Percentiles rank a stretch among this genome's conserved stretches.
These are phyloP conservation scores for Lentinula edodes DNA, from an alignment of 768 basidiomycete species.

Conservation along the genomic window DNA sequence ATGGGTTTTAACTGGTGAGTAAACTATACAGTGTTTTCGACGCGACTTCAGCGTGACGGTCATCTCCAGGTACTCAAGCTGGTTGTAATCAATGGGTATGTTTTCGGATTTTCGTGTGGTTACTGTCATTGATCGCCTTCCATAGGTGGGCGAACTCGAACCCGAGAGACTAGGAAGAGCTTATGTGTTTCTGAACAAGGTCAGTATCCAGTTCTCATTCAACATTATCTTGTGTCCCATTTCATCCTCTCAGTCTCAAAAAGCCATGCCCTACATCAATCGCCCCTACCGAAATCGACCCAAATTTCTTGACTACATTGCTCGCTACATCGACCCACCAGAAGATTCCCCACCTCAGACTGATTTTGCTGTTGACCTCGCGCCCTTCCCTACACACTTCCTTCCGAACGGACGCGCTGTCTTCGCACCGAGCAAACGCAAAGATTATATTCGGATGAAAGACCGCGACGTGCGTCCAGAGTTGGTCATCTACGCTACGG, in stretches of 20 bases:
- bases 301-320: conserved; percentile 36
- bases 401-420: conserved; percentile 35
- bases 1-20: conserved; percentile 52
- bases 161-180: conserved; percentile 50
- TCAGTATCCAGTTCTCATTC: conserved; percentile 10
- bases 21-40: conserved; percentile 10
- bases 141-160: conserved; percentile 47
- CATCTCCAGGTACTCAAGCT: conserved; percentile 39
- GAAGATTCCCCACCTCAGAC: conserved; percentile 42
- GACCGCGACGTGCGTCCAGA: conserved; percentile 38
- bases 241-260: conserved; percentile 33
- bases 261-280: conserved; percentile 58
- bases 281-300: conserved; percentile 45
- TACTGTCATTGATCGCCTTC: background rate
- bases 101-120: background rate
- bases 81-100: conserved; percentile 59
- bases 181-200: conserved; percentile 62
- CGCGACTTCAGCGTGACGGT: conserved; percentile 14
- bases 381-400: conserved; percentile 49
- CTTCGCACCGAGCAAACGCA: conserved; percentile 36
- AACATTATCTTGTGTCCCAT: background rate
- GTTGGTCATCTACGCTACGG: conserved; percentile 43
- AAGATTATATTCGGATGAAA: conserved; percentile 37
- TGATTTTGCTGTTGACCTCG: conserved; percentile 42
- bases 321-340: conserved; percentile 54